Evolutionary conservation across 169 alveolate species (phyloP), one percentile per base, ranked within the genome.

Genomic region (Condylostoma magnum): DNA sequence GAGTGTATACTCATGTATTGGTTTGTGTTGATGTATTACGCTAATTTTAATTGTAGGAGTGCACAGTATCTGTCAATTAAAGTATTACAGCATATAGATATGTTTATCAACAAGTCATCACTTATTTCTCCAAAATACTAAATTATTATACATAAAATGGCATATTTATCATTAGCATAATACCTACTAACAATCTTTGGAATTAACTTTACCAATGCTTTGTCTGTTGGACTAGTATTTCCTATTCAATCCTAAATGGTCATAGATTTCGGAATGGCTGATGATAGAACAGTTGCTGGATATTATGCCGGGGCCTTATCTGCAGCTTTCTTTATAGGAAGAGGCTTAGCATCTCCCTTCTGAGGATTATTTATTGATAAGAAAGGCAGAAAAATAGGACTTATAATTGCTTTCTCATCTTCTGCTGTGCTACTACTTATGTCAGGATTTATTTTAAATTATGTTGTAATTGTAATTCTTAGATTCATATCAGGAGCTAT

Each of bases 161-260:
- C n/a, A n/a, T n/a, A n/a, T n/a, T n/a, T n/a, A n/a, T n/a, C n/a
- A n/a, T n/a, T n/a, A n/a, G n/a, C n/a, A n/a, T n/a, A n/a, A n/a
- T n/a, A n/a, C n/a, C n/a, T n/a, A n/a, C n/a, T n/a, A n/a, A n/a
- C n/a, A n/a, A n/a, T n/a, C n/a, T n/a, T n/a, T n/a, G n/a, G n/a
- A n/a, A n/a, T n/a, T n/a, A n/a, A n/a, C n/a, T 57, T 31, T 4
- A 57, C 69, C 31, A 57, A 57, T 30, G 73, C 73, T 5, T 38
- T 63, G 38, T 36, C 30, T 12, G 38, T 63, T 43, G 46, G 58
- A 6, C n/a, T 63, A 8, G 60, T 63, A 3, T 38, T 63, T 46
- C 73, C 73, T 27, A 43, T 63, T 41, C 58, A 54, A 31, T 43
- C 44, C n/a, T 20, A 63, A 12, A 43, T 63, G 58, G 73, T 63